Evolutionary conservation across 257 asterid species (phyloP), one percentile per base, ranked within the genome.

Genomic region (Przewalskia tangutica): DNA sequence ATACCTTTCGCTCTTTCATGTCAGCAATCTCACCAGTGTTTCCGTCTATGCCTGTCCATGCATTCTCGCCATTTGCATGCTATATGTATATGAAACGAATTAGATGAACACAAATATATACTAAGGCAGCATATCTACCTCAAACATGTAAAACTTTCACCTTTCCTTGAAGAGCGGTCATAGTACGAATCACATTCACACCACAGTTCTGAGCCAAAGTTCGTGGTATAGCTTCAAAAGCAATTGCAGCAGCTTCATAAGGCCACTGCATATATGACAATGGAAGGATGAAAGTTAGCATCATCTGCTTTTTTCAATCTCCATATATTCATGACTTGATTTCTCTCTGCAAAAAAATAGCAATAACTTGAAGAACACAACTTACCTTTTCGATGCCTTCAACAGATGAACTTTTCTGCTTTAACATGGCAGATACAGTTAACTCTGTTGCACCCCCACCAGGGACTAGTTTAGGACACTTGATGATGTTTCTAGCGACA

Each of bases 151-250:
- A 64, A 51, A 50, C 1, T 3, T n/a, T 53, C 83, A 92, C 99
- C 98, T 92, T 91, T 82, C 99, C 99, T 86, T 93, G 98, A 85
- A 96, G 85, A 80, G 95, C 95, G 84, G 98, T 96, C 98, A 94
- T 96, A 12, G 90, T 94, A 12, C 99, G 92, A 81, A 96, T 93
- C 80, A 96, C 98, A 85, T 94, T 94, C 71, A 96, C 97, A 48
- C 99, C 99, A 78, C 99, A 96, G 89, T 96, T 96, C 90, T 96
- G 99, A 51, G 97, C 97, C 88, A 96, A 88, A 82, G 99, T 96
- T 87, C 97, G 91, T 32, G 99, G 99, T 83, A 95, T 95, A 81
- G 99, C 97, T 88, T 95, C 99, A 83, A 95, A 95, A 83, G 99
- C 99, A 58, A 92, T 85, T 62, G 99, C 99, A 83, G 98, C 99